Evolutionary conservation across 2,329 filamentous ascomycete species (phyloP).

Genomic region (Colletotrichum sp.): DNA sequence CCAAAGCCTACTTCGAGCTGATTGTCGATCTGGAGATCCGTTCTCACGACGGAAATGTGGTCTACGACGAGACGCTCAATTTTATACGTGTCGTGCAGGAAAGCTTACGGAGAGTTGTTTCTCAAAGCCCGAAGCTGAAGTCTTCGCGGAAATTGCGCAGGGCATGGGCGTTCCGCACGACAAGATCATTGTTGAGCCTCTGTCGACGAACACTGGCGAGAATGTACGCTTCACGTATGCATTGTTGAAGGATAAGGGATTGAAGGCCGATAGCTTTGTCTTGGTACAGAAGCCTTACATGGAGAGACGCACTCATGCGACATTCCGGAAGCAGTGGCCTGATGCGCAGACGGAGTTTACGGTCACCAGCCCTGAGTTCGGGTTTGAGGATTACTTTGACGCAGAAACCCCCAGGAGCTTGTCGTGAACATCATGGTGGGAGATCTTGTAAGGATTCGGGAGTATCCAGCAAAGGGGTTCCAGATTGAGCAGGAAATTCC

Average conservation of each 20-base stretch:
- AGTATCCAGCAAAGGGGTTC: constrained; percentile 47
- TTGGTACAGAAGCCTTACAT: constrained; percentile 56
- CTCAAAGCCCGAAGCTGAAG: constrained; percentile 43
- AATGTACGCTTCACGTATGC: constrained; percentile 49
- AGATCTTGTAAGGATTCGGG: constrained; percentile 46
- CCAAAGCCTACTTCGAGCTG: neutral
- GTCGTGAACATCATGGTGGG: constrained; percentile 51
- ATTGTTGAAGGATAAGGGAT: constrained; percentile 32
- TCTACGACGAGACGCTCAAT: neutral
- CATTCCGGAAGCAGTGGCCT: constrained; percentile 52
- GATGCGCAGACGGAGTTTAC: constrained; percentile 34
- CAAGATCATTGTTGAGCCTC: constrained; percentile 42
- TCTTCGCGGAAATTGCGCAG: constrained; percentile 47
- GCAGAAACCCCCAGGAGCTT: constrained; percentile 44
- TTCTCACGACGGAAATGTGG: neutral
- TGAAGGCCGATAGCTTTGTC: constrained; percentile 38
- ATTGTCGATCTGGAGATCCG: neutral
- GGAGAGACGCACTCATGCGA: constrained; percentile 51
- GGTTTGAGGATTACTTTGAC: constrained; percentile 46
- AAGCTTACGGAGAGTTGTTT: constrained; percentile 44
- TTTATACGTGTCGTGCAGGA: constrained; percentile 30
- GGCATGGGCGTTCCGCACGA: constrained; percentile 42
- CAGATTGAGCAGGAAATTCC: constrained; percentile 50
- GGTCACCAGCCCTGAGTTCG: constrained; percentile 45
- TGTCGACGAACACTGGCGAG: constrained; percentile 50